Conservation (phyloP, 2,329 filamentous ascomycete genomes). For the Apiospora saccharicola region DNA sequence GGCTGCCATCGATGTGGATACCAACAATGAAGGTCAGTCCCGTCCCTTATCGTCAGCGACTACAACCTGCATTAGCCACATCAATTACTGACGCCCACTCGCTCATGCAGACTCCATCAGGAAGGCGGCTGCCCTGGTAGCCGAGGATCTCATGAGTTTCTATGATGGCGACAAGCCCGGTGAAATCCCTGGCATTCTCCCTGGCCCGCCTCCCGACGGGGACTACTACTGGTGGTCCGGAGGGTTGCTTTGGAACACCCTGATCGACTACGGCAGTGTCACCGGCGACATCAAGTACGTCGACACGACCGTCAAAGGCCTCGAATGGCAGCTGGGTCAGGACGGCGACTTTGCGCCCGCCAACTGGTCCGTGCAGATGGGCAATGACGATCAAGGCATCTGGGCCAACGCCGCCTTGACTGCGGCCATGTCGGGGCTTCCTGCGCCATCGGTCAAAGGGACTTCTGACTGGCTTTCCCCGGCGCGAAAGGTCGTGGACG, state of each 20-base stretch:
- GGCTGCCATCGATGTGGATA: not conserved
- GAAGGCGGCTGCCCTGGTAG: constrained; percentile 38
- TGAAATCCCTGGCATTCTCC: constrained; percentile 36
- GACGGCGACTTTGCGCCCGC: constrained; percentile 51
- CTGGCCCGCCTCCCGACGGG: constrained; percentile 29
- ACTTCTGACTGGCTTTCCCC: constrained; percentile 64
- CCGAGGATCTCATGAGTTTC: constrained; percentile 40
- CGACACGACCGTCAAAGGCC: constrained; percentile 49
- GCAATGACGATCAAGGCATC: constrained; percentile 65
- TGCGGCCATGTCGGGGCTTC: constrained; percentile 66
- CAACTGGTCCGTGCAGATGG: constrained; percentile 44
- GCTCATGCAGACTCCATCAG: constrained; percentile 37
- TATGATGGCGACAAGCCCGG: constrained; percentile 37
- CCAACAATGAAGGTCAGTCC: not conserved
- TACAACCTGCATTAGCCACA: not conserved
- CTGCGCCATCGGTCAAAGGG: constrained; percentile 52
- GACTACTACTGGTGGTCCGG: constrained; percentile 64
- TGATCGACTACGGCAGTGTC: constrained; percentile 61
- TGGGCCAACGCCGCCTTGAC: constrained; percentile 69
- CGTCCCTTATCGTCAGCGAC: no score
- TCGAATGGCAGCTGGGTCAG: constrained; percentile 51
- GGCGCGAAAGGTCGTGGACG: constrained; percentile 68
- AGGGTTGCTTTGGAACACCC: constrained; percentile 54
- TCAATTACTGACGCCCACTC: not conserved
- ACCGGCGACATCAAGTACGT: constrained; percentile 60